Percentiles rank a stretch among this genome's conserved stretches.
Evolutionary conservation across 2,329 filamentous ascomycete genomes (phyloP).

Genomic region (Ophiostoma tasmaniense): DNA sequence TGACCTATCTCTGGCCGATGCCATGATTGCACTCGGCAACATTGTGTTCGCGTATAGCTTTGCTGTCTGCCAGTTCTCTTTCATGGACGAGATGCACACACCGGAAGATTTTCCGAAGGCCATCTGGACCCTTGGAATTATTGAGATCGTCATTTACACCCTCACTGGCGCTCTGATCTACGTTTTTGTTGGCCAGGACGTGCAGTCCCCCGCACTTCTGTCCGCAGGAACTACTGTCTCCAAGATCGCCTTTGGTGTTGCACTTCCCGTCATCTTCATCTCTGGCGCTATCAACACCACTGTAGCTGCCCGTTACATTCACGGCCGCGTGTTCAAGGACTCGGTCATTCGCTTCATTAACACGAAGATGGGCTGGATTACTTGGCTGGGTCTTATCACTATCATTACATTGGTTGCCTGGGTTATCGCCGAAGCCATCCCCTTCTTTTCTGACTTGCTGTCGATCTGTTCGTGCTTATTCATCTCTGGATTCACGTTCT

Average conservation of each 20-base stretch:
- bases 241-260: constrained; percentile 7
- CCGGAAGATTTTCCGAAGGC: constrained; percentile 6
- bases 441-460: constrained; percentile 4
- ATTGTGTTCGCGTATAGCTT: constrained; percentile 6
- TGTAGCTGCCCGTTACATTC: constrained; percentile 2
- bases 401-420: constrained; percentile 4
- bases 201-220: background rate
- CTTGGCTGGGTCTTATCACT: background rate
- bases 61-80: constrained; percentile 7
- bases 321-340: background rate
- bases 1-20: constrained; percentile 2
- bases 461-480: constrained; percentile 8
- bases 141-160: constrained; percentile 2
- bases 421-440: constrained; percentile 7
- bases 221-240: background rate
- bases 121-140: constrained; percentile 5
- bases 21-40: constrained; percentile 3
- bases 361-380: constrained; percentile 6
- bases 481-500: constrained; percentile 1
- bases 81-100: constrained; percentile 7
- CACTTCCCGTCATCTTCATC: constrained; percentile 5
- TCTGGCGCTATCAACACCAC: constrained; percentile 7
- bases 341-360: constrained; percentile 4
- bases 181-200: constrained; percentile 6
- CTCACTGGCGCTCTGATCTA: constrained; percentile 1